Base-by-base conservation (phyloP, 2,329 filamentous ascomycete genomes). In the Trichoderma sp. region DNA sequence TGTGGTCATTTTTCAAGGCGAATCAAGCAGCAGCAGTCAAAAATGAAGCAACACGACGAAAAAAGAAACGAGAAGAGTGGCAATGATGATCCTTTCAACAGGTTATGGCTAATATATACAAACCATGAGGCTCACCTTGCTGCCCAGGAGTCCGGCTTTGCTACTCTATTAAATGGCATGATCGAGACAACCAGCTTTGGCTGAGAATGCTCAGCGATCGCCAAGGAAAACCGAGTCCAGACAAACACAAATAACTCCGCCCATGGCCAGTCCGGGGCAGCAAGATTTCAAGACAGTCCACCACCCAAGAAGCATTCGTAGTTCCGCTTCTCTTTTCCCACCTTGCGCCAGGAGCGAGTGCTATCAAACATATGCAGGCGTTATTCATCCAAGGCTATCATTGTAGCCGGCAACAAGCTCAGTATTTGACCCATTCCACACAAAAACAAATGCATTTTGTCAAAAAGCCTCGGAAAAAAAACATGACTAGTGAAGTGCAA, bases 71-170 rank as follows among this genome's bases (percentile, higher is more conserved):
- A 24, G 33, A 35, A 41, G 56, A 38, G 38, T 27, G 53, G 35
- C 33, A 64, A 59, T 31, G 62, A 76, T 50, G 60, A 35, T 76
- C 75, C 75, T 76, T 76, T 76, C 62, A 64, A 64, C 62, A 76
- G 69, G 62, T 75, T 68, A 74, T 86, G 84, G 84, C 83, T 83
- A 83, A 84, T 87, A 88, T 88, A 86, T 88, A 88, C 87, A 89
- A 85, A 85, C 85, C 83, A 82, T 82, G 83, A 81, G 80, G 85
- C 87, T 88, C 84, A 88, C 87, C 87, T 87, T 85, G 87, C 87
- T 89, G 87, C 87, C 87, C 86, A 82, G 86, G 85, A 82, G 80
- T 82, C 80, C 65, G 81, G 82, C 83, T 79, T 78, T 79, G 78
- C 78, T 79, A 79, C 79, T 82, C 75, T 80, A 81, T 81, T 79